Evolutionary conservation across 2,329 filamentous ascomycete species (phyloP), one percentile per base, ranked within the genome.

Genomic region (Thermothelomyces thermophilus): DNA sequence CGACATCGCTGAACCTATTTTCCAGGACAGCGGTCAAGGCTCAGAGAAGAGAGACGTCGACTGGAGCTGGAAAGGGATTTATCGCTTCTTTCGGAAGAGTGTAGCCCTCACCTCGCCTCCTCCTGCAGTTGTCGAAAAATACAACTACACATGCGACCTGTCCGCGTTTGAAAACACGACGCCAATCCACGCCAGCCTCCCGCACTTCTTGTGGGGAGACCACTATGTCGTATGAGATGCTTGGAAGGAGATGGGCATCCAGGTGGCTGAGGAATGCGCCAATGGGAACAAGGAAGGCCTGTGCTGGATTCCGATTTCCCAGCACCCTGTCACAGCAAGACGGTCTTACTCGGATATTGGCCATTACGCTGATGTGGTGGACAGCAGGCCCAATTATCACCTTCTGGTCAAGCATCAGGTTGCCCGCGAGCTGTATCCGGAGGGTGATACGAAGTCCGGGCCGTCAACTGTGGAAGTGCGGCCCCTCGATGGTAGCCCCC

Each of bases 381-480:
- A 50, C 1, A 64, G 72, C 2, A 70, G 79, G 41, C 71, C 76
- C 0, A 82, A 83, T 50, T 72, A 85, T 2, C 76, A 84, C 49
- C 69, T 85, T 2, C 66, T 85, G 0, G 58, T 62, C 10, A 46
- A 52, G 20, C 61, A 65, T 51, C 61, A 64, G 51, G 64, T 64
- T 6, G 50, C 46, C 1, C 39, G 53, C 5, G 52, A 58, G 8
- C 14, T 57, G 19, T 60, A 56, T 30, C 53, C 55, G 19, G 33
- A 50, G 4, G 35, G 46, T 1, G 28, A 45, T 19, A 16, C 30
- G 5, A 22, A 43, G n/a, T 43, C 39, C 10, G 50, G 51, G 2
- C 55, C 52, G n/a, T 52, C 55, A 4, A 5, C 44, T 1, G 55
- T 57, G 4, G 53, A 55, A 37, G 44, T 53, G 20, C 40, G 41